Percentiles rank a stretch among this genome's conserved stretches.
Evolutionary conservation across 2,329 filamentous ascomycete species (phyloP).

Genomic region (Penicillium crustosum): DNA sequence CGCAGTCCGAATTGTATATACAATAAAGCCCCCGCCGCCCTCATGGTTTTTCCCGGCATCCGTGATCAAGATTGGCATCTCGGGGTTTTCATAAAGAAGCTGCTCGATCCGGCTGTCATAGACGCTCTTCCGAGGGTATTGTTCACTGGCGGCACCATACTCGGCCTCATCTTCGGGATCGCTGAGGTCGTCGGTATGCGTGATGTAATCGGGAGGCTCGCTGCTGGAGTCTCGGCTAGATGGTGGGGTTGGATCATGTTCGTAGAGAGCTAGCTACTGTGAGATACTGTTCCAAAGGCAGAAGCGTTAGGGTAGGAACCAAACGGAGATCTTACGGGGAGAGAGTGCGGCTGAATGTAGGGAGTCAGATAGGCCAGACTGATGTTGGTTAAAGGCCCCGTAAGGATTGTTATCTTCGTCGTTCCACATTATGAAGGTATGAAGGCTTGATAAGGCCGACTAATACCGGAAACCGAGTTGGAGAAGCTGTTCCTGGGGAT

Average conservation of each 20-base stretch:
- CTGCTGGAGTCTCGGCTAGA: constrained; percentile 71
- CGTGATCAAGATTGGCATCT: constrained; percentile 85
- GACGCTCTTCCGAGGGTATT: constrained; percentile 65
- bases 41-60: constrained; percentile 95
- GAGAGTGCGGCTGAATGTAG: constrained; percentile 57
- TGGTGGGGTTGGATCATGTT: constrained; percentile 62
- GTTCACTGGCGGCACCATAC: constrained; percentile 50
- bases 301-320: not conserved
- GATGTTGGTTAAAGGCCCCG: constrained; percentile 85
- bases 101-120: constrained; percentile 97
- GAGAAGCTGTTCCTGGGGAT: constrained; percentile 26
- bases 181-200: constrained; percentile 54
- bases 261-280: constrained; percentile 51
- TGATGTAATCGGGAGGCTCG: constrained; percentile 59
- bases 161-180: constrained; percentile 60
- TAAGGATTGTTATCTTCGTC: constrained; percentile 99
- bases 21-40: constrained; percentile 88
- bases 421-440: constrained; percentile 76
- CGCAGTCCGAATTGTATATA: constrained; percentile 93
- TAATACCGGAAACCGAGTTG: constrained; percentile 7
- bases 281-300: constrained; percentile 11
- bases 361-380: constrained; percentile 71
- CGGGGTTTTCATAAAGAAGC: constrained; percentile 92
- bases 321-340: constrained; percentile 50
- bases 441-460: constrained; percentile 5